Evolutionary conservation across 2,329 filamentous ascomycete species (phyloP).

Genomic region (Exophiala mesophila): DNA sequence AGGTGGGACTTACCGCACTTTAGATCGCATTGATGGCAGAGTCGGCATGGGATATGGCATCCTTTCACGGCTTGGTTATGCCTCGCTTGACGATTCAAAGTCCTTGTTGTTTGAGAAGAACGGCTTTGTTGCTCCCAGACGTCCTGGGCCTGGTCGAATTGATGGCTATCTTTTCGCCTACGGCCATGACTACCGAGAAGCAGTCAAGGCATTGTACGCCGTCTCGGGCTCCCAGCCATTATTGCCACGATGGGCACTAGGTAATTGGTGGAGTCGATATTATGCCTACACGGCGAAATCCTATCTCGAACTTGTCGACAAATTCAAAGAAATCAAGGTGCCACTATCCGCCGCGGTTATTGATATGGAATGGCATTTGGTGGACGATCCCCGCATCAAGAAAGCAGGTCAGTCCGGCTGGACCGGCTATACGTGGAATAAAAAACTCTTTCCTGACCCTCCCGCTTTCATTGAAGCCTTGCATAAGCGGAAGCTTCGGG

Average conservation of each 20-base stretch:
- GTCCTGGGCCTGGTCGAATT: slow-evolving; percentile 36
- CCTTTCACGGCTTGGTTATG: slow-evolving; percentile 48
- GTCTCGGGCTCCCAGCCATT: slow-evolving; percentile 54
- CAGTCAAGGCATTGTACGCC: slow-evolving; percentile 51
- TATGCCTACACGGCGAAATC: slow-evolving; percentile 53
- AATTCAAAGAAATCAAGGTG: slow-evolving; percentile 48
- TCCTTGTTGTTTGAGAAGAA: slow-evolving; percentile 54
- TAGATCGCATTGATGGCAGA: slow-evolving; percentile 52
- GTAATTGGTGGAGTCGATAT: slow-evolving; percentile 64
- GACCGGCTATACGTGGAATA: slow-evolving; percentile 62
- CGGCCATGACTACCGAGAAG: slow-evolving; percentile 52
- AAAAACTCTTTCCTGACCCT: slow-evolving; percentile 54
- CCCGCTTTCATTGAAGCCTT: slow-evolving; percentile 47
- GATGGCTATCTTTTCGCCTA: slow-evolving; percentile 60
- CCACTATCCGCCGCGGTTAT: slow-evolving; percentile 57
- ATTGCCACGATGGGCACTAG: slow-evolving; percentile 54
- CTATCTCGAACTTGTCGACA: slow-evolving; percentile 55
- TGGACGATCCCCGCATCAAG: slow-evolving; percentile 43
- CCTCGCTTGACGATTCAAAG: slow-evolving; percentile 50
- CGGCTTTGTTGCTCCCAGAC: slow-evolving; percentile 46
- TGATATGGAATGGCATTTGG: slow-evolving; percentile 64
- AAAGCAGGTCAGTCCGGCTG: slow-evolving; percentile 42
- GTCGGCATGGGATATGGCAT: slow-evolving; percentile 49
- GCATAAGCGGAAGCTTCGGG: slow-evolving; percentile 49
- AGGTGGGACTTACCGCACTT: slow-evolving; percentile 49